Base-by-base conservation (phyloP, 305 asterid genomes). In the Striga hermonthica region DNA sequence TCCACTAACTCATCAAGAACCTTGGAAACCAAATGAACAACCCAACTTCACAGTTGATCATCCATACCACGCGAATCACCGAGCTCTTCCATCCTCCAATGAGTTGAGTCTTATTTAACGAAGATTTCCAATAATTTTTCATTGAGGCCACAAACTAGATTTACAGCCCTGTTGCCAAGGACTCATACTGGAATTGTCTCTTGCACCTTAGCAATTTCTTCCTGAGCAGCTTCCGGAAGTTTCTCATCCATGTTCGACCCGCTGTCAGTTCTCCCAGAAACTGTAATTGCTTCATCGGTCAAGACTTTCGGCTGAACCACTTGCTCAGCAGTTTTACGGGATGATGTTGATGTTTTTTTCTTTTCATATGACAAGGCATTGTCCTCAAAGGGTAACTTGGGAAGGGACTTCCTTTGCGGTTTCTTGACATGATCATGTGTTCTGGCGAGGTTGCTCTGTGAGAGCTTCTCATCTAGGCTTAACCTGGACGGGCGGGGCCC, bases 351-450 rank as follows among this genome's bases (percentile, higher is more conserved):
- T 7, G 76, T 9, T 64, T 65, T 75, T 69, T 80, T 85, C 69
- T 80, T 82, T 63, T 82, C 88, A 44, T 45, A 37, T 70, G 87
- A 68, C 60, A 82, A 59, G 54, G 82, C 69, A 10, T 8, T 8
- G 49, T 78, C 82, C 70, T 89, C 90, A 40, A 95, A 87, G 1
- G 96, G 95, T 66, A 91, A 73, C 77, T 77, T 89, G 54, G 97
- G 95, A 59, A 91, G 95, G 67, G 97, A 91, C 74, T 79, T 85
- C 75, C 97, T 78, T 16, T 55, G 39, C n/a, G 95, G 89, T 75
- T 83, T 89, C 86, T 83, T 89, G 34, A 77, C 82, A 58, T 67
- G 73, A 66, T 68, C 85, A 7, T 81, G 82, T 62, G 76, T 81
- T 75, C 80, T 90, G 41, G 79, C 72, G 9, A 70, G 68, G 36